phyloP scores from a whole-genome alignment of 345 rosid genomes.

The Diplotaxis tenuifolia region DNA sequence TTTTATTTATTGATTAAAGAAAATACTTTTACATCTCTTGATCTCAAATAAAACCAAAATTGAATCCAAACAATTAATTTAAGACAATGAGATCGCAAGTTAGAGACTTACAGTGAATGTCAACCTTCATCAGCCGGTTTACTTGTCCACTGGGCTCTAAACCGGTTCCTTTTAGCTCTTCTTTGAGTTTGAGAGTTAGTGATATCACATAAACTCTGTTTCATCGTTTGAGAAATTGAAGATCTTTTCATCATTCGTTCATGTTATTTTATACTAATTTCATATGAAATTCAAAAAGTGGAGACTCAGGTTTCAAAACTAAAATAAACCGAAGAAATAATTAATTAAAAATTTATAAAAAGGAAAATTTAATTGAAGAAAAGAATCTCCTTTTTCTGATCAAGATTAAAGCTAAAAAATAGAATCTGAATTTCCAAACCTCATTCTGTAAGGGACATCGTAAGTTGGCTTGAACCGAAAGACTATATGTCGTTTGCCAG shows the following conservation, averaged over 20 bases:
- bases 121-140: conserved; percentile 42
- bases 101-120: neutral
- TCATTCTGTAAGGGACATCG: too few relatives aligned
- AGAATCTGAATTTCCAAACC: too few relatives aligned
- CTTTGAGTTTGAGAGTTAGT: conserved; percentile 53
- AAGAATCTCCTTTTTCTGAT: conserved; percentile 8
- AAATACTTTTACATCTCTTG: conserved; percentile 48
- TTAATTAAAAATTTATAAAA: neutral
- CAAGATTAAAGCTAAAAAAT: too few relatives aligned
- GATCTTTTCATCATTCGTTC: conserved; percentile 46
- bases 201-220: conserved; percentile 58
- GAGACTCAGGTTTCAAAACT: conserved; percentile 10
- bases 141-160: conserved; percentile 29
- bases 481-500: too few relatives aligned
- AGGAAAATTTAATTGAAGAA: neutral
- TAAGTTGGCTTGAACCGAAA: too few relatives aligned
- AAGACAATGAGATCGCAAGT: neutral
- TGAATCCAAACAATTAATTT: neutral
- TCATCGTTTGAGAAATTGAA: conserved; percentile 47
- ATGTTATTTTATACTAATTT: too few relatives aligned
- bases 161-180: conserved; percentile 28
- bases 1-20: neutral
- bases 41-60: conserved; percentile 6
- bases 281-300: neutral
- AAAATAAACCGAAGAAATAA: neutral